phyloP scores from a whole-genome alignment of 768 basidiomycete genomes.

The Naematelia aurantialba region DNA sequence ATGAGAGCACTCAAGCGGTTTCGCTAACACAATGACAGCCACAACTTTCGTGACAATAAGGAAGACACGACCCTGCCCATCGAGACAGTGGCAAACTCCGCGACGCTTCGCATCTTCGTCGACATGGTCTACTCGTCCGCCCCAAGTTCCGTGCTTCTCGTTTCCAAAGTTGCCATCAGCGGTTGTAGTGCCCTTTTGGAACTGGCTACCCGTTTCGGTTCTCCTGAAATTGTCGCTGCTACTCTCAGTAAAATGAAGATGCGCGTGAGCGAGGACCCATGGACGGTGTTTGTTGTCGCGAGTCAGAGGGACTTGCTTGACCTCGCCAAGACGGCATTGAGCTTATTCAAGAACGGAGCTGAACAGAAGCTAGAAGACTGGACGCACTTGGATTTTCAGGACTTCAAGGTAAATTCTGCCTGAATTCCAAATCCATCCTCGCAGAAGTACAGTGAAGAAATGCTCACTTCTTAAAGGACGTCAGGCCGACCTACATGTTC shows the following conservation, averaged over 20 bases:
- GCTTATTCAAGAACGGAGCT: neutral
- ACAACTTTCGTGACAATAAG: no score
- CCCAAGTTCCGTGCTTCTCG: neutral
- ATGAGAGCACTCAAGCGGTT: no score
- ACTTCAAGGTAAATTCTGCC: slow-evolving; percentile 5
- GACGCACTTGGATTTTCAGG: neutral
- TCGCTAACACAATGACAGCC: no score
- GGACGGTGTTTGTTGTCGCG: slow-evolving; percentile 12
- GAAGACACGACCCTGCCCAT: no score
- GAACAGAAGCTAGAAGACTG: neutral
- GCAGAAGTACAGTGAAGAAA: neutral
- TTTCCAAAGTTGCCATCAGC: neutral
- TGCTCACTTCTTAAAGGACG: no score
- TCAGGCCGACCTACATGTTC: neutral
- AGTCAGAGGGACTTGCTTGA: slow-evolving; percentile 6
- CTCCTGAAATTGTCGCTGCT: neutral
- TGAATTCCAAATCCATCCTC: neutral
- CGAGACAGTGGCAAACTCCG: neutral
- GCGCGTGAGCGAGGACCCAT: slow-evolving; percentile 3
- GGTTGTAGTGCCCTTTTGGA: neutral
- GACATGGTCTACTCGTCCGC: neutral
- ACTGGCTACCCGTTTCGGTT: neutral
- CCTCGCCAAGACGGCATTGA: slow-evolving; percentile 7
- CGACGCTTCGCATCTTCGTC: neutral
- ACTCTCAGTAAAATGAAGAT: neutral